These are phyloP conservation scores for Periconia digitata DNA, from an alignment of 2,329 filamentous ascomycete species.

Conservation along the genomic window DNA sequence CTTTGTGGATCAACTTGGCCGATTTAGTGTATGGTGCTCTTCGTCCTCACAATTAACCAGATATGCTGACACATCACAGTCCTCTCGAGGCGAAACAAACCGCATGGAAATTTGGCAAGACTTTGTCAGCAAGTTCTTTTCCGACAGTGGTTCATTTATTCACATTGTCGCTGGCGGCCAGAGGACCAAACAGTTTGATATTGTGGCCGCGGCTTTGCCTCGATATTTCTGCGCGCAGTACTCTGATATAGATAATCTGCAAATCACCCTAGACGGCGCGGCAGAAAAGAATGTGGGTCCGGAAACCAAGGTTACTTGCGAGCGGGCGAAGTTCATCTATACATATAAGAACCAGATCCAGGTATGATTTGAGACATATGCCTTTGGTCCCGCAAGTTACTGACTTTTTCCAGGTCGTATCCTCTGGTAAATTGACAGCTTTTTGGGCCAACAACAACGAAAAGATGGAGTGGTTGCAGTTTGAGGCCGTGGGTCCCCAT, in stretches of 20 bases:
- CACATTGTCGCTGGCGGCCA: conserved; percentile 63
- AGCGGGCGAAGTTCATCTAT: conserved; percentile 79
- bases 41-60: not conserved
- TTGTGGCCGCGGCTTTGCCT: conserved; percentile 76
- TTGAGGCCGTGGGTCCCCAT: conserved; percentile 72
- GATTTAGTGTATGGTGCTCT: conserved; percentile 56
- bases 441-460: conserved; percentile 73
- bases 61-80: conserved; percentile 13
- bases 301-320: conserved; percentile 73
- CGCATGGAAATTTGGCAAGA: conserved; percentile 76
- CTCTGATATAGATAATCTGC: conserved; percentile 79
- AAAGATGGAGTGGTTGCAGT: conserved; percentile 83
- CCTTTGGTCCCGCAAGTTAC: conserved; percentile 11
- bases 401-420: conserved; percentile 62
- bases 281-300: conserved; percentile 61
- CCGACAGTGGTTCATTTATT: conserved; percentile 73
- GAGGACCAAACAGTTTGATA: conserved; percentile 80
- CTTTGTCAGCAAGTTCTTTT: conserved; percentile 83
- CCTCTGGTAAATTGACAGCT: conserved; percentile 73
- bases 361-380: conserved; percentile 53
- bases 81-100: conserved; percentile 55
- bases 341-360: conserved; percentile 85
- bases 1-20: conserved; percentile 59
- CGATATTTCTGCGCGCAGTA: conserved; percentile 91
- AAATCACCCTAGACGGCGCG: conserved; percentile 76